Conservation (phyloP, 768 basidiomycete species). For the Psilocybe cyanescens region DNA sequence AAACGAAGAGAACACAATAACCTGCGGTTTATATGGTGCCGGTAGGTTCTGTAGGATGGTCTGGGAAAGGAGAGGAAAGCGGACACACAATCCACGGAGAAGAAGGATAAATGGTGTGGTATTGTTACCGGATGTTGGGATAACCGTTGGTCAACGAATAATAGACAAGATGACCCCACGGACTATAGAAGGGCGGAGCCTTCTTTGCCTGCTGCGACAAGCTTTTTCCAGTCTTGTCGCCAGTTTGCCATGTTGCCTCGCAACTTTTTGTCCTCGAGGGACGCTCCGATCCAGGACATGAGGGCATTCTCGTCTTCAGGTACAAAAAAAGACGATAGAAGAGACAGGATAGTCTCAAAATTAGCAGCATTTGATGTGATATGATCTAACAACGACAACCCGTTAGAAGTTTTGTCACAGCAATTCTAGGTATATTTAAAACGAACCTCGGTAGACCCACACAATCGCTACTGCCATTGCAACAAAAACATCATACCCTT, state of each 20-base stretch:
- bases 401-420: not conserved
- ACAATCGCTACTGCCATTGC: constrained; percentile 86
- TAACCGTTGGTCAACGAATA: not conserved
- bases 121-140: not conserved
- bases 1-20: not conserved
- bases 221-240: constrained; percentile 79
- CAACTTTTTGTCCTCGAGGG: constrained; percentile 64
- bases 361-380: constrained; percentile 78
- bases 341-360: constrained; percentile 91
- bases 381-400: constrained; percentile 57
- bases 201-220: constrained; percentile 69
- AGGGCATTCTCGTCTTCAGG: constrained; percentile 88
- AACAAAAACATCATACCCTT: constrained; percentile 89
- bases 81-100: not conserved
- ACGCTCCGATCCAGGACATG: constrained; percentile 78
- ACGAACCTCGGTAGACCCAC: constrained; percentile 87
- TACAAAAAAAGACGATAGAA: constrained; percentile 93
- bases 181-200: constrained; percentile 58
- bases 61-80: not conserved
- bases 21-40: not conserved
- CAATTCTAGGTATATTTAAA: not conserved
- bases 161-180: not conserved
- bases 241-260: constrained; percentile 71
- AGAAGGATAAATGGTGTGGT: not conserved
- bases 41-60: not conserved